Evolutionary conservation across 2,329 filamentous ascomycete species (phyloP).

Genomic region (Fusarium concolor): DNA sequence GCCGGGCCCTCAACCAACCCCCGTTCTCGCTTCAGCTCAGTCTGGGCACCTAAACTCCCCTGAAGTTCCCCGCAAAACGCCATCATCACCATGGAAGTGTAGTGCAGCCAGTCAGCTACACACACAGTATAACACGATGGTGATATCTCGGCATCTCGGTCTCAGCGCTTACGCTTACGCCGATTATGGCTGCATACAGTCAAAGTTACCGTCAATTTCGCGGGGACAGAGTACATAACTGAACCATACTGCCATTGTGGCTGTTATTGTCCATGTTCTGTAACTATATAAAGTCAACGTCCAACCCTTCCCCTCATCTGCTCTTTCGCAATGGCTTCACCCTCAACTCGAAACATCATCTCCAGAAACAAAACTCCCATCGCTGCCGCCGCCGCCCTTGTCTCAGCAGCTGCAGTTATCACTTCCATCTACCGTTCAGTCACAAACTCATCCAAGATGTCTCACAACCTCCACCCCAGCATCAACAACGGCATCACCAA

Average conservation of each 20-base stretch:
- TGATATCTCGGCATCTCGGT: constrained; percentile 47
- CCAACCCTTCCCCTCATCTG: neutral
- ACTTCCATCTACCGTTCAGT: constrained; percentile 36
- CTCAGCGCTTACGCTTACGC: constrained; percentile 16
- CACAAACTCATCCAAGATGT: constrained; percentile 29
- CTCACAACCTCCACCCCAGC: constrained; percentile 65
- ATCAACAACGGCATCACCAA: constrained; percentile 71
- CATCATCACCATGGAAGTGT: constrained; percentile 10
- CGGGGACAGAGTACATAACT: constrained; percentile 30
- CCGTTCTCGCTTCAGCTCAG: neutral
- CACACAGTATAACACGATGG: constrained; percentile 18
- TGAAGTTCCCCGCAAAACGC: constrained; percentile 34
- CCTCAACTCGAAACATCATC: constrained; percentile 28
- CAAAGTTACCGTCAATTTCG: constrained; percentile 29
- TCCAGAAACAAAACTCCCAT: constrained; percentile 37
- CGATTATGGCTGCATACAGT: constrained; percentile 23
- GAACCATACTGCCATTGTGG: neutral
- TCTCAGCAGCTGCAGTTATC: constrained; percentile 40
- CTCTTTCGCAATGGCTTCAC: constrained; percentile 28
- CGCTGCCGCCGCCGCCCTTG: constrained; percentile 36
- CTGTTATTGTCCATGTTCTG: neutral
- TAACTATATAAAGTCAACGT: constrained; percentile 18
- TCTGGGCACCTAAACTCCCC: neutral
- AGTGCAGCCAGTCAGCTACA: neutral
- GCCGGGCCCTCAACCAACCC: constrained; percentile 7